These are phyloP conservation scores for Phaeosphaeriaceae sp. DNA, from an alignment of 2,329 filamentous ascomycete species.

Conservation along the genomic window DNA sequence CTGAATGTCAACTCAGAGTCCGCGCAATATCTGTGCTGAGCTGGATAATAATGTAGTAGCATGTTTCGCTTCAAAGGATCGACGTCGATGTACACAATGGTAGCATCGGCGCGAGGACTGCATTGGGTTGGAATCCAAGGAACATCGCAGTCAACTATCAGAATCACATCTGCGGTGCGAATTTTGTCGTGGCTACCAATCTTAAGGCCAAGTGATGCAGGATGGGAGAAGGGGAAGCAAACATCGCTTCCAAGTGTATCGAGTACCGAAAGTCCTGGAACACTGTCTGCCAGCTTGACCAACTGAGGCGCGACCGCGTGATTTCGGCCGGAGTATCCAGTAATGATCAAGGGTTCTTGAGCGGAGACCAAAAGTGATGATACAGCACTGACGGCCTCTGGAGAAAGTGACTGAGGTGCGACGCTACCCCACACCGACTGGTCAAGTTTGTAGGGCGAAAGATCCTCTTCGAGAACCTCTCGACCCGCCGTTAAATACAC, in stretches of 20 bases:
- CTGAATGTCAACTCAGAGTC: slow-evolving; percentile 64
- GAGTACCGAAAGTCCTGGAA: slow-evolving; percentile 73
- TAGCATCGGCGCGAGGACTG: slow-evolving; percentile 62
- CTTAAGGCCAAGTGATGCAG: slow-evolving; percentile 64
- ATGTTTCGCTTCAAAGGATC: slow-evolving; percentile 71
- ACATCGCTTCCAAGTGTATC: slow-evolving; percentile 81
- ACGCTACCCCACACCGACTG: slow-evolving; percentile 75
- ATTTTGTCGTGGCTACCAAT: slow-evolving; percentile 78
- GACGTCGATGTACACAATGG: slow-evolving; percentile 69
- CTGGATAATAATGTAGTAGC: slow-evolving; percentile 64
- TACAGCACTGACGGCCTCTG: slow-evolving; percentile 63
- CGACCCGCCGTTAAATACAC: slow-evolving; percentile 80
- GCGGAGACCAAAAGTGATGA: slow-evolving; percentile 68
- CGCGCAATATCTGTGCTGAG: slow-evolving; percentile 58
- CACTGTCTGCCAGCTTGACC: slow-evolving; percentile 69
- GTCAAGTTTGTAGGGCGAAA: slow-evolving; percentile 64
- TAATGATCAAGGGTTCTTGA: slow-evolving; percentile 71
- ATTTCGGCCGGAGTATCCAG: slow-evolving; percentile 74
- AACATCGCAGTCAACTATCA: slow-evolving; percentile 88
- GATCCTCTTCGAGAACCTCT: slow-evolving; percentile 84
- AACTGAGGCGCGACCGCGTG: slow-evolving; percentile 66
- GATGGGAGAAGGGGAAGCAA: slow-evolving; percentile 73
- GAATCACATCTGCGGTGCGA: slow-evolving; percentile 78
- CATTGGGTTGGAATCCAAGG: slow-evolving; percentile 88
- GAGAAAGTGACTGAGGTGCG: slow-evolving; percentile 67